Conservation (phyloP, 805 yeast species). For the Ogataea nitratoaversa region DNA sequence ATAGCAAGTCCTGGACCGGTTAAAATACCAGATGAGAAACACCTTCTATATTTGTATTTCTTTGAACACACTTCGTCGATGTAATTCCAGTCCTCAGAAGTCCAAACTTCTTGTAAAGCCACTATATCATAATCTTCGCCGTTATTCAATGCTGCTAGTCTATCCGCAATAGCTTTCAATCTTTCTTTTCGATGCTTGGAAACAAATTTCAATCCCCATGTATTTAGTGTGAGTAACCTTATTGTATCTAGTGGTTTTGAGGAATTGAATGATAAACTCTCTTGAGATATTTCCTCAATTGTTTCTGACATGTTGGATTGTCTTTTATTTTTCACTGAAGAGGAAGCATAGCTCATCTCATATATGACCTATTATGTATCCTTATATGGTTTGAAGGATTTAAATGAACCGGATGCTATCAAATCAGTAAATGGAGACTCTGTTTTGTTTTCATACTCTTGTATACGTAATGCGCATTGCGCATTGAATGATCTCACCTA, state of each 20-base stretch:
- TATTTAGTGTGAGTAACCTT: constrained; percentile 63
- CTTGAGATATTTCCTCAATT: constrained; percentile 6
- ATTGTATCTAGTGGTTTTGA: constrained; percentile 19
- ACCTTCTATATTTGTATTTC: constrained; percentile 59
- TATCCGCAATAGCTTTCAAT: constrained; percentile 67
- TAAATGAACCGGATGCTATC: no score
- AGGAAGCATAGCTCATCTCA: constrained; percentile 4
- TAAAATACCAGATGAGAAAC: constrained; percentile 77
- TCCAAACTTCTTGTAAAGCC: constrained; percentile 96
- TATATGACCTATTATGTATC: no score
- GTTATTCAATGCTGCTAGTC: constrained; percentile 37
- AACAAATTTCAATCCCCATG: constrained; percentile 88
- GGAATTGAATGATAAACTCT: neutral
- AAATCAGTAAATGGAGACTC: no score
- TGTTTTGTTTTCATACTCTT: no score
- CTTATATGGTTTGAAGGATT: no score
- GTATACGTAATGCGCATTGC: no score
- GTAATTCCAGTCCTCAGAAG: constrained; percentile 73
- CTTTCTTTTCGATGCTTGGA: constrained; percentile 67
- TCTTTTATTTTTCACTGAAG: constrained; percentile 1
- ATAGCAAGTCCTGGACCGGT: constrained; percentile 93
- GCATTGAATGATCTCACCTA: no score
- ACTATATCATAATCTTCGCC: constrained; percentile 66
- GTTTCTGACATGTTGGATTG: constrained; percentile 1
- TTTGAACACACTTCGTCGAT: constrained; percentile 42